phyloP scores from a whole-genome alignment of 106 monocot genomes.

The Dendrobium huoshanense region DNA sequence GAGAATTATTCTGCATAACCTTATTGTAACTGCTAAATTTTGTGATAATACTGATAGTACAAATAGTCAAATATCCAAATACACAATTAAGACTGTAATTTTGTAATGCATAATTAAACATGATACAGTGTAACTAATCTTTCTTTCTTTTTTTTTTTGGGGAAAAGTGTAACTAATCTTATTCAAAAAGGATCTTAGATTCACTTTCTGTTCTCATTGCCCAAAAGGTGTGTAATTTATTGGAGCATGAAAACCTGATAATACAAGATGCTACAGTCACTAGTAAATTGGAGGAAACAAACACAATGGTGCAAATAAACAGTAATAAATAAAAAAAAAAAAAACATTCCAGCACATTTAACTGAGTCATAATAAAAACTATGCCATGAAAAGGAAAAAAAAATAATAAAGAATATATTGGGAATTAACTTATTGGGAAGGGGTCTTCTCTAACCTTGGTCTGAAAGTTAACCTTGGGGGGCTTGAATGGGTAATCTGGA shows the following conservation, averaged over 20 bases:
- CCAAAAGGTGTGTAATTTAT: neutral
- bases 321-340: neutral
- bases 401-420: neutral
- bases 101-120: neutral
- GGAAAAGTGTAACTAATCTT: neutral
- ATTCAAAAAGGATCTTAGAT: neutral
- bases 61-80: neutral
- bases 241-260: neutral
- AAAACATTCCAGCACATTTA: neutral
- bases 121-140: neutral
- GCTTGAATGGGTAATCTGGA: constrained; percentile 25
- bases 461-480: constrained; percentile 29
- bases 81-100: neutral
- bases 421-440: neutral
- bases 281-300: neutral
- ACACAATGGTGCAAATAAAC: neutral
- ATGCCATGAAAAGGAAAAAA: neutral
- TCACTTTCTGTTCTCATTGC: neutral
- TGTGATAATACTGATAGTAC: neutral
- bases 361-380: too few species aligned
- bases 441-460: constrained; percentile 17
- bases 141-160: neutral
- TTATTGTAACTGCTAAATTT: neutral
- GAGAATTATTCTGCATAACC: neutral
- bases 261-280: neutral